Percentiles rank a stretch among this genome's conserved stretches.
phyloP scores from a whole-genome alignment of 768 basidiomycete species.

The Mycena polygramma region DNA sequence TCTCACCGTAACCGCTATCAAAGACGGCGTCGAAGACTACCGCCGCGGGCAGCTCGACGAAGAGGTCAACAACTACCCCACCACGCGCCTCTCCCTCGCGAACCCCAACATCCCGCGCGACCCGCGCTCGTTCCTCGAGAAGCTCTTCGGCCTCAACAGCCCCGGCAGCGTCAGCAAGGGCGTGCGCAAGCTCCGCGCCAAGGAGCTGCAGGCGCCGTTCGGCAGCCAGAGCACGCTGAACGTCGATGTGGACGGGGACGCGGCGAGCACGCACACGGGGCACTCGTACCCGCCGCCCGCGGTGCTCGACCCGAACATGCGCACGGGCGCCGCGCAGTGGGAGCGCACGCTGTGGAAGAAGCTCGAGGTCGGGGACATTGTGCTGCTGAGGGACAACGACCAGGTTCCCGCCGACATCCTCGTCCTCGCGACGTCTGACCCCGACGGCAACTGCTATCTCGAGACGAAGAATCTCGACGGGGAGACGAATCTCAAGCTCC shows the following conservation, averaged over 20 bases:
- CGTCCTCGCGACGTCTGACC: conserved; percentile 91
- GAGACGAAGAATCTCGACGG: conserved; percentile 99
- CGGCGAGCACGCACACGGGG: conserved; percentile 60
- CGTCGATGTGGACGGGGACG: conserved; percentile 43
- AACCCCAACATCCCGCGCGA: conserved; percentile 92
- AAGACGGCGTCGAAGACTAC: conserved; percentile 97
- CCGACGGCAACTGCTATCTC: conserved; percentile 93
- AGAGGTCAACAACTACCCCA: conserved; percentile 94
- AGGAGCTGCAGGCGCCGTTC: conserved; percentile 74
- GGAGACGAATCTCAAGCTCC: conserved; percentile 95
- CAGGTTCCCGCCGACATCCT: conserved; percentile 97
- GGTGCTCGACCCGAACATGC: conserved; percentile 86
- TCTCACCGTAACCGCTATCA: conserved; percentile 89
- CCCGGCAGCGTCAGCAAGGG: conserved; percentile 88
- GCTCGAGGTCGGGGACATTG: conserved; percentile 96
- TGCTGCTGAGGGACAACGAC: conserved; percentile 91
- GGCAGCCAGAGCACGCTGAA: conserved; percentile 73
- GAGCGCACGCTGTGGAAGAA: conserved; percentile 99
- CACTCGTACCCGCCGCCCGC: conserved; percentile 71
- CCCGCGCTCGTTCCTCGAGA: conserved; percentile 81
- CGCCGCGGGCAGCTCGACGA: conserved; percentile 91
- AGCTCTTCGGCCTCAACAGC: conserved; percentile 73
- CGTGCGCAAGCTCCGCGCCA: conserved; percentile 85
- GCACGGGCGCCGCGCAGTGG: conserved; percentile 80
- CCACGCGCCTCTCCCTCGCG: conserved; percentile 85